Evolutionary conservation across 306 rosid species (phyloP), one percentile per base, ranked within the genome.

Genomic region (Prunus campanulata): DNA sequence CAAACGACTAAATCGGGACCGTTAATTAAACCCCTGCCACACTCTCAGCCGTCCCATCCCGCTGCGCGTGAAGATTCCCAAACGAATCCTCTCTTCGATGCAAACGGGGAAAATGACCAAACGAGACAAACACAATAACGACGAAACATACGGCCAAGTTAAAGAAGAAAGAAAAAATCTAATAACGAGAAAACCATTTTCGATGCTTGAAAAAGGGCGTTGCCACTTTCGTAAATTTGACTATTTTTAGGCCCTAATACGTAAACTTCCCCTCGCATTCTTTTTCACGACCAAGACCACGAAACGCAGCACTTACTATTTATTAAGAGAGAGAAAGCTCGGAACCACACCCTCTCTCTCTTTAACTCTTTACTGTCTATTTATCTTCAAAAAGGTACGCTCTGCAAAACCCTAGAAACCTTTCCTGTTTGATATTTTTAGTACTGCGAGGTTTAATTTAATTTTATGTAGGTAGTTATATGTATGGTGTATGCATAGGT

Each of bases 351-450:
- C 29, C 68, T 19, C 25, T 11, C 48, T 22, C 20, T 27, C 11
- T 4, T 2, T 2, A 2, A 3, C 47, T 11, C 27, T 20, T 5
- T 20, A 57, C 52, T 16, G n/a, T 42, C 12, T 42, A 63, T 19
- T 8, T 74, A 47, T 48, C 68, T 25, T 5, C 66, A 46, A 29
- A 16, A 71, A 82, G 86, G 86, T 85, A 88, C 81, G 83, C 47
- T 54, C 51, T 61, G 22, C 74, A 75, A 70, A 63, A 71, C 84
- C 75, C 74, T 72, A 63, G 67, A 78, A 62, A 60, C 51, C 32
- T 3, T 39, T 52, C 39, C 39, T 66, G 1, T 78, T 62, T 68
- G 24, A 19, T 39, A 39, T 72, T 70, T 59, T 74, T 35, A 8
- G 11, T 46, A 32, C 7, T 59, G 12, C 78, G 16, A 54, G 3